phyloP scores from a whole-genome alignment of 306 rosid genomes.

The Vicia sativa region DNA sequence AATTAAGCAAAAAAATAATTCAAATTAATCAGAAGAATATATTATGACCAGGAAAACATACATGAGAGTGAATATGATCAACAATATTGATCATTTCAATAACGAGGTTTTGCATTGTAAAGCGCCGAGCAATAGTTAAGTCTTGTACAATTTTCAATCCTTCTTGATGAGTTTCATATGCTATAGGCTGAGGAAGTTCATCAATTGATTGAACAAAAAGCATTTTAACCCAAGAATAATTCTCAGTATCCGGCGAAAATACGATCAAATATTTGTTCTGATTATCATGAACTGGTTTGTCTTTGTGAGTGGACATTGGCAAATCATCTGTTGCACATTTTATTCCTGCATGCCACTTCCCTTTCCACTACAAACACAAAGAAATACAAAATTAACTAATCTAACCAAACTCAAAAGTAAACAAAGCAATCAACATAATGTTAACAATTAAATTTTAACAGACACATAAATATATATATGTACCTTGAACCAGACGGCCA shows the following conservation, averaged over 20 bases:
- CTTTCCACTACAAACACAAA: conserved; percentile 47
- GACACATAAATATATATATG: conserved; percentile 3
- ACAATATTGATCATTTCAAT: conserved; percentile 69
- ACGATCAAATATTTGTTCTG: conserved; percentile 68
- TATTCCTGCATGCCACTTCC: conserved; percentile 88
- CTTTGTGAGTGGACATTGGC: conserved; percentile 79
- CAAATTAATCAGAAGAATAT: conserved; percentile 20
- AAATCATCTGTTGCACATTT: conserved; percentile 84
- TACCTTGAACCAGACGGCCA: conserved; percentile 93
- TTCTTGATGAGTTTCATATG: conserved; percentile 60
- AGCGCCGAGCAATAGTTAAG: conserved; percentile 66
- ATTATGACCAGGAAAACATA: conserved; percentile 43
- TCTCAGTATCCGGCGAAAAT: conserved; percentile 70
- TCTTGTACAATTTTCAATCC: conserved; percentile 77
- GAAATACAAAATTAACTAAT: conserved; percentile 24
- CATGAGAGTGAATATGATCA: conserved; percentile 79
- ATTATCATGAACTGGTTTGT: conserved; percentile 68
- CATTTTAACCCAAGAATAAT: conserved; percentile 84
- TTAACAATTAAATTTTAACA: conserved; percentile 21
- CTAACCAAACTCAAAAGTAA: too few relatives aligned
- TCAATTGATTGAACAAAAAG: conserved; percentile 63
- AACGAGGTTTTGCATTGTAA: conserved; percentile 75
- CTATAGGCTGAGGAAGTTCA: conserved; percentile 75
- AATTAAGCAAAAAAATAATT: background rate
- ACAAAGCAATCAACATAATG: background rate